Evolutionary conservation across 805 yeast species (phyloP), one percentile per base, ranked within the genome.

Genomic region (Lachancea fermentati): DNA sequence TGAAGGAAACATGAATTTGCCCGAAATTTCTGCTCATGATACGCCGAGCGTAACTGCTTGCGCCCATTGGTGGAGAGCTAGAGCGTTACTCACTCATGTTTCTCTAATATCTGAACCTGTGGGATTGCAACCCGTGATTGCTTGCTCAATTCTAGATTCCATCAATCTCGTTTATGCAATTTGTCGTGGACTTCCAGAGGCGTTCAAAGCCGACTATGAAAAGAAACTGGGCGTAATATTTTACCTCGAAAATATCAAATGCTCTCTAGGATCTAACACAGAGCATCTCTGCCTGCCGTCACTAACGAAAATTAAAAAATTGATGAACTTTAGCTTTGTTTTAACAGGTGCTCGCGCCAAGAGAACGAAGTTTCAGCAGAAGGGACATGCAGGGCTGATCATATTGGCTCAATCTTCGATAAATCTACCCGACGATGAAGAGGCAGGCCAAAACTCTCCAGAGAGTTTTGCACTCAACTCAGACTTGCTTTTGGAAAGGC

Each of bases 291-390:
- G 82, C 1, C 60, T 72, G 16, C 77, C 79, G 5, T 69, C 76
- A 4, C 64, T 85, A 45, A 60, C 66, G 1, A 72, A 72, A 45
- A 85, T 80, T 2, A 73, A 76, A 32, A 71, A 73, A 11, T 55
- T 81, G 8, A 77, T 88, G 0, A 73, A 76, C 1, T 69, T 87
- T 34, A 66, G 74, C 36, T 74, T 81, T 48, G 74, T 81, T 0
- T 64, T 91, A 34, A 84, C 97, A 1, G 97, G 97, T 49, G 85
- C 93, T 41, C 79, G 79, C 50, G 96, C 96, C 7, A 82, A 79
- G 57, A 72, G 93, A 55, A 91, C 97, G 3, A 85, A 85, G 59
- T 85, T 68, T 58, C 97, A 91, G 63, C 71, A 72, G 35, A 71
- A 68, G 25, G 76, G 80, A n/a, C 75, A 81, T 18, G 75, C 96